phyloP scores from a whole-genome alignment of 805 yeast species.

The Candida xiaguanensis region DNA sequence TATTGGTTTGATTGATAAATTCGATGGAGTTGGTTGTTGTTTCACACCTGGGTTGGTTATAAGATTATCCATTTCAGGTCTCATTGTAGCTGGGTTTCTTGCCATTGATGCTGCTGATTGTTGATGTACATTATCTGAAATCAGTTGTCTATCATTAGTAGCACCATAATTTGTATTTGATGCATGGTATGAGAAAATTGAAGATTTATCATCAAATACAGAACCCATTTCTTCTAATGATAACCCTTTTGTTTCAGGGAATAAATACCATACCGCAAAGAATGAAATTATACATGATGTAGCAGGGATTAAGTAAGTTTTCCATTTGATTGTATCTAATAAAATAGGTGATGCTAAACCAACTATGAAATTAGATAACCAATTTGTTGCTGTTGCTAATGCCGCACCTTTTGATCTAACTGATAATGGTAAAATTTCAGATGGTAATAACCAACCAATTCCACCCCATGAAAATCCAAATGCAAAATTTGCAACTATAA shows the following conservation, averaged over 20 bases:
- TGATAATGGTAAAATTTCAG: constrained; percentile 79
- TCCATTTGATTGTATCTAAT: constrained; percentile 74
- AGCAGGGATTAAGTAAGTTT: constrained; percentile 79
- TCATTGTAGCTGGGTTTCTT: constrained; percentile 31
- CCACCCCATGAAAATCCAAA: constrained; percentile 96
- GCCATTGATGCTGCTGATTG: constrained; percentile 42
- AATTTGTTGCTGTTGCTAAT: constrained; percentile 84
- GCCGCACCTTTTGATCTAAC: constrained; percentile 91
- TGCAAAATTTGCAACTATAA: constrained; percentile 73
- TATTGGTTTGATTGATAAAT: constrained; percentile 15
- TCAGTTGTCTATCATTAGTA: constrained; percentile 9
- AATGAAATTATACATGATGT: constrained; percentile 71
- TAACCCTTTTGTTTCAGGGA: constrained; percentile 90
- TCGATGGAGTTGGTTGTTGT: not conserved
- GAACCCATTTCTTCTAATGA: constrained; percentile 89
- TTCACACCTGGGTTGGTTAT: constrained; percentile 1
- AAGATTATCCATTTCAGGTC: constrained; percentile 19
- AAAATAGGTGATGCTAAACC: constrained; percentile 90
- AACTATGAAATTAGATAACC: constrained; percentile 89
- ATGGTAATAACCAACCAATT: constrained; percentile 80
- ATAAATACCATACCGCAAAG: constrained; percentile 63
- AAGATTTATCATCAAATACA: constrained; percentile 64
- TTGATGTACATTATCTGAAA: constrained; percentile 3
- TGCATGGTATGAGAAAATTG: constrained; percentile 41
- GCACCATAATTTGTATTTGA: constrained; percentile 14